Base-by-base conservation (phyloP, 768 basidiomycete genomes). In the Ramaria sp. region DNA sequence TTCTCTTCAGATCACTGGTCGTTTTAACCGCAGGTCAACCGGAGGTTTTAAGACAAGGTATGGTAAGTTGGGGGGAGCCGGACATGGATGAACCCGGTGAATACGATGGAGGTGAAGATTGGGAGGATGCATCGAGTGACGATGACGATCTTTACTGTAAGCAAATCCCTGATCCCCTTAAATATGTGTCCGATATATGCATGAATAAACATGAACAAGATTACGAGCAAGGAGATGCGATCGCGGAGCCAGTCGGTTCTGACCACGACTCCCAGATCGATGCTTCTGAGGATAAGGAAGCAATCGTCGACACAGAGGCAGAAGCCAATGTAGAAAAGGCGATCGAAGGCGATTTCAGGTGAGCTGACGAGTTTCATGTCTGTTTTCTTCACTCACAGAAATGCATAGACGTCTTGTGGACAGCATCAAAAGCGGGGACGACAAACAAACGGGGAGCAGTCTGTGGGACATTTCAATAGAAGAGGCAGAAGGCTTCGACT, bases 391-490 rank as follows among this genome's bases (percentile, higher is more conserved):
- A 51, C 22, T 56, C n/a, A 42, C 18, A 3, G 28, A 22, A 27
- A 3, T 55, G 48, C 48, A 16, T 58, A 88, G 86, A 56, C 84
- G 82, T 30, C 76, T 90, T 24, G 78, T 88, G 3, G 73, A 78
- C 57, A 78, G 76, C 44, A 85, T 89, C 53, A 75, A 82, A 28
- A 66, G 73, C 1, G 71, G 74, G 30, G 75, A 81, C 51, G 73
- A 71, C 15, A 64, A 69, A 5, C 69, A 74, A 1, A 65, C 61
- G 9, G 65, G 64, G 16, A 58, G 73, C 3, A 72, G 76, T 36
- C 77, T 83, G 55, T 92, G 88, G 85, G 83, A 89, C 57, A 77
- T 86, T 36, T 76, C 72, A 51, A 76, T 85, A 42, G 78, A 83
- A 61, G 82, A 88, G 51, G 76, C 76, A 0, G 78, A 82, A 59